Conservation (phyloP, 169 alveolate genomes). For the Ichthyophthirius multifiliis region DNA sequence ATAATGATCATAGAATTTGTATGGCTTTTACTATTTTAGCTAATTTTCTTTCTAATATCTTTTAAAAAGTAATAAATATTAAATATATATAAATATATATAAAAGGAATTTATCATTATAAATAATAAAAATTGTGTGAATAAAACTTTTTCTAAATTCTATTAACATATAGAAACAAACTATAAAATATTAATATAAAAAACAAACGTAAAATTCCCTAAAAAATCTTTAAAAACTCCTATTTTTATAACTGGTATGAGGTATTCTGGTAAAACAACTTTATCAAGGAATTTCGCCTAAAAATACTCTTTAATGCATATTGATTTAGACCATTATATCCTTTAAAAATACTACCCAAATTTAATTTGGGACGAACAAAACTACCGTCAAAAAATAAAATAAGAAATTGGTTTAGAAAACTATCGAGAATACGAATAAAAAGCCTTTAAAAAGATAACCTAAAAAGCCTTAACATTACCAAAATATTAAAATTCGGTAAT, state of each 20-base stretch:
- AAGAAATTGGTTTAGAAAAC: too few species aligned
- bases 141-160: slow-evolving; percentile 49
- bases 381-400: too few species aligned
- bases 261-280: slow-evolving; percentile 36
- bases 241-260: slow-evolving; percentile 41
- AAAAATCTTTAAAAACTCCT: not conserved
- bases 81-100: not conserved
- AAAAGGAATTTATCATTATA: not conserved
- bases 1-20: slow-evolving; percentile 46
- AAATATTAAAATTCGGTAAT: too few species aligned
- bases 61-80: not conserved
- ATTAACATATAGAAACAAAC: slow-evolving; percentile 7
- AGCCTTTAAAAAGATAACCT: too few species aligned
- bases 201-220: not conserved
- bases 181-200: not conserved
- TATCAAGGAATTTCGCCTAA: not conserved
- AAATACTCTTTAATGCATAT: too few species aligned
- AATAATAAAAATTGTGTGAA: slow-evolving; percentile 38
- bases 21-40: slow-evolving; percentile 47
- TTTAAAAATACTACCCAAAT: too few species aligned
- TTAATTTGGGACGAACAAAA: too few species aligned
- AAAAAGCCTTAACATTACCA: too few species aligned
- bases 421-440: too few species aligned
- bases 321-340: too few species aligned
- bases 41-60: not conserved